Base-by-base conservation (phyloP, 257 asterid species). In the Hygrophila difformis region DNA sequence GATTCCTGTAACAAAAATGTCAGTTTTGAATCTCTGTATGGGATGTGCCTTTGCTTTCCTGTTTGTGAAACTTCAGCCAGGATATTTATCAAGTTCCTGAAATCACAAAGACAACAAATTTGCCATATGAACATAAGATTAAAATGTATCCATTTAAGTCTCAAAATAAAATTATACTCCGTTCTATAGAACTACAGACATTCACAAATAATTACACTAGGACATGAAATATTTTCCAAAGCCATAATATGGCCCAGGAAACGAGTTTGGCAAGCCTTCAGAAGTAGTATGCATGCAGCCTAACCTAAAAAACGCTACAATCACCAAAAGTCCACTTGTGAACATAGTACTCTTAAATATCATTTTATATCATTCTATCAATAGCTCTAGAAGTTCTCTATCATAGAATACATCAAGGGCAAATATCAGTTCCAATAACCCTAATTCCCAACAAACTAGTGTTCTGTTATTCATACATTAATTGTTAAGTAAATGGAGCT, bases 1-100 rank as follows among this genome's bases (percentile, higher is more conserved):
- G 99, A 91, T 67, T 91, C 99, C 75, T 91, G 99, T 62, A 91
- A 72, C 62, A 91, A 67, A 72, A 91, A 91, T 33, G 99, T 91
- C 74, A 91, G 61, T 70, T 91, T 91, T 42, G 99, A 91, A 74
- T 89, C 98, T 74, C 98, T 75, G 58, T 89, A 89, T 4, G 98
- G 97, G 51, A 89, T 82, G 75, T 89, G 98, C 64, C 98, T 78
- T 42, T 77, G 93, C 68, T 75, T 89, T 74, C 98, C 98, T 45
- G 93, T 81, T 56, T 89, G 94, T 16, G 98, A 84, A 60, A 89
- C 93, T 70, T 89, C 98, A 23, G 96, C 98, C 18, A 89, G 82
- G 63, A 89, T 85, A 71, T 82, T 89, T 57, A 89, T 89, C 70
- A 89, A 68, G 74, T 89, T 89, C 87, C 97, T 89, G 76, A 65